These are phyloP conservation scores for Penicillium steckii DNA, from an alignment of 495 filamentous ascomycete species.

Conservation along the genomic window DNA sequence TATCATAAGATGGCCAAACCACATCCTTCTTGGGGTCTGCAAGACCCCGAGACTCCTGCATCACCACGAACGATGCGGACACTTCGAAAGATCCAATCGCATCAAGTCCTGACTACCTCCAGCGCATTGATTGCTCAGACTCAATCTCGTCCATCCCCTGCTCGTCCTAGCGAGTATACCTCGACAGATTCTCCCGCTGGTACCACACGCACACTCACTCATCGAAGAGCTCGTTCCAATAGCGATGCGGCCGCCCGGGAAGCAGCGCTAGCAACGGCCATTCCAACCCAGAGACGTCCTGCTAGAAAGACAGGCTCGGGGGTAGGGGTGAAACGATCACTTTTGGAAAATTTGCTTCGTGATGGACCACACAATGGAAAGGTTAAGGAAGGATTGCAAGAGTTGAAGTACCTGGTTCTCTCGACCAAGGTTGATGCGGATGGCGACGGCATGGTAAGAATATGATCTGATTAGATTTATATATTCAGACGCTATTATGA, in stretches of 20 bases:
- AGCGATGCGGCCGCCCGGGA: slow-evolving; percentile 60
- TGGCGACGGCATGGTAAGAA: slow-evolving; percentile 81
- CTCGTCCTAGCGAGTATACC: slow-evolving; percentile 12
- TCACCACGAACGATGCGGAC: slow-evolving; percentile 49
- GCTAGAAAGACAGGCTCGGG: slow-evolving; percentile 55
- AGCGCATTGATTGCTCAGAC: slow-evolving; percentile 29
- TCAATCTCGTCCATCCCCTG: slow-evolving; percentile 38
- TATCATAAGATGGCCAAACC: slow-evolving; percentile 20
- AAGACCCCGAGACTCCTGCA: slow-evolving; percentile 36
- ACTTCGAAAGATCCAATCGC: slow-evolving; percentile 54
- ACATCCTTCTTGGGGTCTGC: slow-evolving; percentile 28
- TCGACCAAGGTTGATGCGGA: slow-evolving; percentile 78
- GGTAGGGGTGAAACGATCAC: slow-evolving; percentile 57
- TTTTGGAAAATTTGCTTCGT: slow-evolving; percentile 62
- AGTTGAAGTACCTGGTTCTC: slow-evolving; percentile 73
- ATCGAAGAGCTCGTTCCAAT: slow-evolving; percentile 67
- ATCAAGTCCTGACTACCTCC: slow-evolving; percentile 44
- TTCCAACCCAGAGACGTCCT: slow-evolving; percentile 42
- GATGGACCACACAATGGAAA: slow-evolving; percentile 74
- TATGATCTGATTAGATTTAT: too few species aligned
- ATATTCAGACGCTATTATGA: too few species aligned
- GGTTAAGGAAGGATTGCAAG: slow-evolving; percentile 63
- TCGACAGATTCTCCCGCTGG: slow-evolving; percentile 23
- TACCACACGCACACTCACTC: slow-evolving; percentile 25
- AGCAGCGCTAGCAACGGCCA: slow-evolving; percentile 31